Conservation (phyloP, 2,329 filamentous ascomycete genomes). For the Cladosporium sp. region DNA sequence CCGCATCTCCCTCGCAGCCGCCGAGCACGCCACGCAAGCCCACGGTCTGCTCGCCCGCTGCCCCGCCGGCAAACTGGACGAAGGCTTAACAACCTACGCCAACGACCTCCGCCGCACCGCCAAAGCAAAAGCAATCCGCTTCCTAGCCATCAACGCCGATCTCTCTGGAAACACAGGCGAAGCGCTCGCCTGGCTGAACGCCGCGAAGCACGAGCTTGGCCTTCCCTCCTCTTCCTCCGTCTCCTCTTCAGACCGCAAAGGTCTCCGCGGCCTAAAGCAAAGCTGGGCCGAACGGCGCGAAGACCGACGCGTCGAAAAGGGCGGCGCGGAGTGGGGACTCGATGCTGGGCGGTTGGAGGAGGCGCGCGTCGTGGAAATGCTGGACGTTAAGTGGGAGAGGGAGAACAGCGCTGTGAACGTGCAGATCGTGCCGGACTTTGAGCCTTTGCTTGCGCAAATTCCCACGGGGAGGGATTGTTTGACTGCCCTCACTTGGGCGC, state of each 20-base stretch:
- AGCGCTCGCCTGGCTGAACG: slow-evolving; percentile 81
- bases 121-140: slow-evolving; percentile 80
- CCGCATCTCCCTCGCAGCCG: slow-evolving; percentile 78
- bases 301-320: slow-evolving; percentile 73
- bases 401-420: slow-evolving; percentile 92
- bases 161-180: slow-evolving; percentile 74
- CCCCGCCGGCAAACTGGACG: slow-evolving; percentile 53
- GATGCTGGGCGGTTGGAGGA: slow-evolving; percentile 87
- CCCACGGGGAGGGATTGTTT: slow-evolving; percentile 88
- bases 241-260: slow-evolving; percentile 48
- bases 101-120: slow-evolving; percentile 71
- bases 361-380: slow-evolving; percentile 75
- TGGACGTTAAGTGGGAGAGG: slow-evolving; percentile 85
- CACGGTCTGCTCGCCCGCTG: slow-evolving; percentile 45
- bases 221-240: too few species aligned
- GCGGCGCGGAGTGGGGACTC: slow-evolving; percentile 62
- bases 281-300: slow-evolving; percentile 74
- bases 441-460: slow-evolving; percentile 70
- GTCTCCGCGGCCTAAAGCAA: slow-evolving; percentile 64
- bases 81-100: slow-evolving; percentile 66
- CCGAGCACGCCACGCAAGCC: slow-evolving; percentile 80
- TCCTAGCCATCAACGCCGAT: slow-evolving; percentile 88
- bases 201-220: slow-evolving; percentile 71
- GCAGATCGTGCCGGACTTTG: slow-evolving; percentile 68
- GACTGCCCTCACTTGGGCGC: slow-evolving; percentile 59